phyloP scores from a whole-genome alignment of 2,329 filamentous ascomycete species.

The Hymenoscyphus albidus region DNA sequence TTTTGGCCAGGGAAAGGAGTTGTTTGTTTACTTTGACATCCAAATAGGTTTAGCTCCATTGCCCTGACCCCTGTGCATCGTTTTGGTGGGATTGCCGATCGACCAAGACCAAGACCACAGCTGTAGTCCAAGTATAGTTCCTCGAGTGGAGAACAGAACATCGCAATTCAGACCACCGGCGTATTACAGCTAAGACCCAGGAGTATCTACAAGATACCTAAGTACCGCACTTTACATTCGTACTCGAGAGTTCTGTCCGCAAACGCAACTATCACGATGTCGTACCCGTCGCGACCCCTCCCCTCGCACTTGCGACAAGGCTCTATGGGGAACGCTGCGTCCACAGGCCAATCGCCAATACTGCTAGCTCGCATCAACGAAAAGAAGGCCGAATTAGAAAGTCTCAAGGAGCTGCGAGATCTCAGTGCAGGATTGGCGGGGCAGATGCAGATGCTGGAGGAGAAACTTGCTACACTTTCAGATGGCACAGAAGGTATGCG shows the following conservation, averaged over 20 bases:
- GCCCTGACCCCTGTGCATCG: background rate
- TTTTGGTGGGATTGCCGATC: background rate
- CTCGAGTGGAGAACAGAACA: too few relatives aligned
- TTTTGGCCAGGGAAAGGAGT: background rate
- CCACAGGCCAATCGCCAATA: conserved; percentile 61
- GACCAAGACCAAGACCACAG: background rate
- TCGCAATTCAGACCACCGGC: too few relatives aligned
- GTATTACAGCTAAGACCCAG: too few relatives aligned
- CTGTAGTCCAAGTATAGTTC: too few relatives aligned
- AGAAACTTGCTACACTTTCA: conserved; percentile 72
- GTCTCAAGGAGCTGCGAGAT: conserved; percentile 71
- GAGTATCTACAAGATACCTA: background rate
- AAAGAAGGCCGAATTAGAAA: conserved; percentile 80
- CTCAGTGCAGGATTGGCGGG: conserved; percentile 73
- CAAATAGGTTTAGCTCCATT: conserved; percentile 5
- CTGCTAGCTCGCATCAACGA: conserved; percentile 75
- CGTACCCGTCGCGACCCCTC: conserved; percentile 53
- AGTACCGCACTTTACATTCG: background rate
- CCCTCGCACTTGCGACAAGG: conserved; percentile 65
- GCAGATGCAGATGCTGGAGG: conserved; percentile 77
- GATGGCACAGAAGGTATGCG: conserved; percentile 72
- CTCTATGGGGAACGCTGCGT: conserved; percentile 47
- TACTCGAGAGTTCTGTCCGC: background rate
- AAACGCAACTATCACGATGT: conserved; percentile 41
- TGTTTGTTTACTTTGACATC: conserved; percentile 15